These are phyloP conservation scores for Candida xiaguanensis DNA, from an alignment of 805 yeast species.

Conservation along the genomic window DNA sequence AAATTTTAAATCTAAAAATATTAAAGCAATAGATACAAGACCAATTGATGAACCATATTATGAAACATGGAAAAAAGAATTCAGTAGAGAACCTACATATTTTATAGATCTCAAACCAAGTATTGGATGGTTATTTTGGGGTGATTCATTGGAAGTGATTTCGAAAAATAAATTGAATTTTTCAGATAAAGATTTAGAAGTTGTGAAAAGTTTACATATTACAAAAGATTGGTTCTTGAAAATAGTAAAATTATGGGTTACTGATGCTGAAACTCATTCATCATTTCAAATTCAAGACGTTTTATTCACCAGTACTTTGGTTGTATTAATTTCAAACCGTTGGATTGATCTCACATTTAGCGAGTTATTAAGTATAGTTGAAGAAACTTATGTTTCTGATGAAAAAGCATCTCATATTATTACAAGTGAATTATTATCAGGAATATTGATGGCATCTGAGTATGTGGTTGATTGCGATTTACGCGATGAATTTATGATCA, in stretches of 20 bases:
- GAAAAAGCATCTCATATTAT: slow-evolving; percentile 78
- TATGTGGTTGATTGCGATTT: slow-evolving; percentile 14
- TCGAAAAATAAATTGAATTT: slow-evolving; percentile 31
- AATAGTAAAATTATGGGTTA: slow-evolving; percentile 49
- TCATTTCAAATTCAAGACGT: slow-evolving; percentile 67
- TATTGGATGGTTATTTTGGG: slow-evolving; percentile 79
- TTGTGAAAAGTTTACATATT: slow-evolving; percentile 47
- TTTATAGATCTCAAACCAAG: slow-evolving; percentile 56
- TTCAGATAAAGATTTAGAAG: slow-evolving; percentile 36
- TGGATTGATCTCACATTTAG: slow-evolving; percentile 40
- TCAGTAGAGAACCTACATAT: slow-evolving; percentile 45
- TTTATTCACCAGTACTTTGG: slow-evolving; percentile 48
- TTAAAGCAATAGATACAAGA: slow-evolving; percentile 40
- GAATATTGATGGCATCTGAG: slow-evolving; percentile 47
- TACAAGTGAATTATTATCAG: slow-evolving; percentile 65
- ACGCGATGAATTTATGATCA: slow-evolving; percentile 46
- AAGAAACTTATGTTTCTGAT: slow-evolving; percentile 51
- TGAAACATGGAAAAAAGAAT: slow-evolving; percentile 46
- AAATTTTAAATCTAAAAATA: slow-evolving; percentile 27
- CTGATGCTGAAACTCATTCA: slow-evolving; percentile 67
- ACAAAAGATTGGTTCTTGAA: slow-evolving; percentile 56
- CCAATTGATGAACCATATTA: slow-evolving; percentile 34
- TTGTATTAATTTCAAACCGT: slow-evolving; percentile 46
- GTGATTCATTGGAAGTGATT: slow-evolving; percentile 46
- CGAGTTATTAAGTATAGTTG: slow-evolving; percentile 51